A percentile compares a stretch with the other conserved stretches of the same genome.
Evolutionary conservation across 1,284 basidiomycete genomes (phyloP).

Genomic region (Caloboletus firmus): DNA sequence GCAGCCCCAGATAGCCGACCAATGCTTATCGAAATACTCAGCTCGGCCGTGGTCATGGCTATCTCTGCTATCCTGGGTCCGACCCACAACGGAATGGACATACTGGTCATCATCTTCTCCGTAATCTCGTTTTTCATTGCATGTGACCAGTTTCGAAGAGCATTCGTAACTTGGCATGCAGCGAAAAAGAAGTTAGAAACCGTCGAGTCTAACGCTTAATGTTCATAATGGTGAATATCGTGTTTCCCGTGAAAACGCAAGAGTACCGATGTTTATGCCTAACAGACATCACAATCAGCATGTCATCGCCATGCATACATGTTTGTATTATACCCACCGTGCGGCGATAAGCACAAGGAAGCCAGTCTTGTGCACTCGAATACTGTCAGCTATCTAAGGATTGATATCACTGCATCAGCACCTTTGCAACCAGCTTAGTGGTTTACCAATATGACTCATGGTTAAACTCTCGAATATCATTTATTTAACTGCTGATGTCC

Average conservation of each 20-base stretch:
- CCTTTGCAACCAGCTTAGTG: background rate
- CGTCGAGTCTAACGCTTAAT: conserved; percentile 11
- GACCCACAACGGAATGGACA: conserved; percentile 21
- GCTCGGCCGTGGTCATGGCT: conserved; percentile 26
- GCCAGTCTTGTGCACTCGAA: background rate
- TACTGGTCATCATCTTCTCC: conserved; percentile 18
- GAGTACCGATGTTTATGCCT: background rate
- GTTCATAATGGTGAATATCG: background rate
- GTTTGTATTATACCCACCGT: background rate
- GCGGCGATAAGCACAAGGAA: background rate
- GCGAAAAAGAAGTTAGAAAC: conserved; percentile 11
- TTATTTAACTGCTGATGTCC: background rate
- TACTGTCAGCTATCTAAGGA: background rate
- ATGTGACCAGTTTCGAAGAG: conserved; percentile 29
- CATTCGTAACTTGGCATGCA: conserved; percentile 18
- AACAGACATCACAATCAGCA: background rate
- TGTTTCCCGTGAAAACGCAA: background rate
- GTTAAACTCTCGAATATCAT: background rate
- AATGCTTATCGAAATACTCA: conserved; percentile 1
- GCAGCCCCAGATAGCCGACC: background rate
- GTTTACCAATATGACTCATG: background rate
- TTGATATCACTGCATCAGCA: background rate
- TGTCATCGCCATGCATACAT: background rate
- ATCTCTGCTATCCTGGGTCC: conserved; percentile 9
- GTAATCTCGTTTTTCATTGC: conserved; percentile 21